These are phyloP conservation scores for Euphorbia pulcherrima DNA, from an alignment of 345 rosid genomes.

Conservation along the genomic window DNA sequence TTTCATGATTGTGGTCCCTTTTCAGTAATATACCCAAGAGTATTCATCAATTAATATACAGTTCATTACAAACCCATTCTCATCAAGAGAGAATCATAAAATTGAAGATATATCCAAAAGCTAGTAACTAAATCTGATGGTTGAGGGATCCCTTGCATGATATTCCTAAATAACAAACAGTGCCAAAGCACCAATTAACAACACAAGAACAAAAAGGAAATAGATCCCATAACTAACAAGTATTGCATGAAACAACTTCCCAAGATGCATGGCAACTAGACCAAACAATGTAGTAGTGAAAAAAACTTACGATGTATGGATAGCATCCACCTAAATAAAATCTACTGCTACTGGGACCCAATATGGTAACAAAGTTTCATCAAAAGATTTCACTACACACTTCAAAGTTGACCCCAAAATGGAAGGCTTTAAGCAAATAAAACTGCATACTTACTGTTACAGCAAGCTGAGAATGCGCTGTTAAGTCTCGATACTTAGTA, in stretches of 20 bases:
- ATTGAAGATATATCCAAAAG: not conserved
- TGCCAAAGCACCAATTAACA: not conserved
- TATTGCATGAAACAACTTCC: not conserved
- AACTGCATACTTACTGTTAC: conserved; percentile 51
- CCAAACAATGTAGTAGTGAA: not conserved
- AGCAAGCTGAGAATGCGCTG: conserved; percentile 82
- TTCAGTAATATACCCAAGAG: no score
- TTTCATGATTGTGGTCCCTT: no score
- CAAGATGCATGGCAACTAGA: not conserved
- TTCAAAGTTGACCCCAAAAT: not conserved
- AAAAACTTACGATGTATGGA: no score
- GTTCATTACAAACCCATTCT: no score
- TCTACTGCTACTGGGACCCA: not conserved
- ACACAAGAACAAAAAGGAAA: not conserved
- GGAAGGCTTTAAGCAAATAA: not conserved
- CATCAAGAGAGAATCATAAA: not conserved
- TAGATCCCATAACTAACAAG: not conserved
- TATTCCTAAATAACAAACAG: not conserved
- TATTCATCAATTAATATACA: no score
- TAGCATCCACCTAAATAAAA: no score
- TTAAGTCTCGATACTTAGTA: conserved; percentile 86
- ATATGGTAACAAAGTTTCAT: not conserved
- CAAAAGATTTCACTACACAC: not conserved
- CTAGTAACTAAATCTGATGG: not conserved
- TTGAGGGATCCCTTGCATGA: not conserved